Percentiles rank a stretch among this genome's conserved stretches.
These are phyloP conservation scores for Sporopachydermia quercuum DNA, from an alignment of 805 yeast species.

Conservation along the genomic window DNA sequence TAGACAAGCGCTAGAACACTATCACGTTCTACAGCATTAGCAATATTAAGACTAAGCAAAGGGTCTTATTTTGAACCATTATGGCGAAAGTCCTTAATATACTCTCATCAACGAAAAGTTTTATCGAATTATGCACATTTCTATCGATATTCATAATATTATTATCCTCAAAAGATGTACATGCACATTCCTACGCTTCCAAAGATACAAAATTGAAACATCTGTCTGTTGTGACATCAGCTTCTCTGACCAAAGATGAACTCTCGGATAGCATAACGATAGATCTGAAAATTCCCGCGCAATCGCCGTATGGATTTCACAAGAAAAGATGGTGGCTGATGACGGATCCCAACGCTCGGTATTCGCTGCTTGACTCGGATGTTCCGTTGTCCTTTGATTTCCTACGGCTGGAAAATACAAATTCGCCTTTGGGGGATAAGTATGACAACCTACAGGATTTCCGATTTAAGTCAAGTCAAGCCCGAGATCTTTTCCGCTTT, in stretches of 20 bases:
- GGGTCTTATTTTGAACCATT: too few relatives aligned
- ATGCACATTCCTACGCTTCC: neutral
- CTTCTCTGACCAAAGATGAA: neutral
- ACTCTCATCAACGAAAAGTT: too few relatives aligned
- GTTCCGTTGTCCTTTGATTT: too few relatives aligned
- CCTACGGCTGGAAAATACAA: too few relatives aligned
- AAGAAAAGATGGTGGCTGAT: neutral
- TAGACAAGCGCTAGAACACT: too few relatives aligned
- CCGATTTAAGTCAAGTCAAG: neutral
- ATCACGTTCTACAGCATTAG: too few relatives aligned
- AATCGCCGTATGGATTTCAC: neutral
- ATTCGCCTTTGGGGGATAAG: too few relatives aligned
- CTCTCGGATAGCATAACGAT: neutral
- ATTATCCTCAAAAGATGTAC: too few relatives aligned
- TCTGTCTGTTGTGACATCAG: neutral
- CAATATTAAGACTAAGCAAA: too few relatives aligned
- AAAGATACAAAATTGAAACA: neutral
- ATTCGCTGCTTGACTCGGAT: neutral
- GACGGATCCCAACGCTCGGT: neutral
- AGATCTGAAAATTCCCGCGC: neutral
- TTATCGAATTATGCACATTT: too few relatives aligned
- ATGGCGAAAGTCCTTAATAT: too few relatives aligned
- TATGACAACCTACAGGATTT: neutral
- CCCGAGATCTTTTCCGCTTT: neutral
- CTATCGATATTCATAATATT: neutral